Percentiles rank a stretch among this genome's conserved stretches.
phyloP scores from a whole-genome alignment of 768 basidiomycete species.

The Mycena metata region DNA sequence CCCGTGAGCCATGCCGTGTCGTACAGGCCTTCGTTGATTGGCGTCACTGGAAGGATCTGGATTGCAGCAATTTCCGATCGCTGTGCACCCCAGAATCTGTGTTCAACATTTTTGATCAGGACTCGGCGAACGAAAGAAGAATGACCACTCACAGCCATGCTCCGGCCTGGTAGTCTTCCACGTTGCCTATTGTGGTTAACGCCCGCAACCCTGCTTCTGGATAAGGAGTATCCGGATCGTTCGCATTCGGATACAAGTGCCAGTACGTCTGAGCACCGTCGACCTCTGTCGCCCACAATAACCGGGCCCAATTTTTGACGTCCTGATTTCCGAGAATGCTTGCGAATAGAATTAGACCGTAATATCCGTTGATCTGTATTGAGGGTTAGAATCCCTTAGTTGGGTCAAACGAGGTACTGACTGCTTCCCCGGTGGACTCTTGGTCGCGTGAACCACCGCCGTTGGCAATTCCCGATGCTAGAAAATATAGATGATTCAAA shows the following conservation, averaged over 20 bases:
- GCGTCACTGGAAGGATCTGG: constrained; percentile 53
- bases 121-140: neutral
- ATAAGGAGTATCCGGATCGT: constrained; percentile 51
- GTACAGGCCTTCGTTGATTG: constrained; percentile 51
- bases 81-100: constrained; percentile 51
- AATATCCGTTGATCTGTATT: constrained; percentile 48
- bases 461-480: constrained; percentile 52
- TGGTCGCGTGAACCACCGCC: constrained; percentile 51
- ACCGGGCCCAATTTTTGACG: constrained; percentile 49
- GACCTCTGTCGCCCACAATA: constrained; percentile 51
- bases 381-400: neutral
- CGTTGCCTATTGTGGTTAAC: constrained; percentile 53
- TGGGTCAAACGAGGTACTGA: neutral
- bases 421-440: constrained; percentile 51
- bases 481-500: neutral
- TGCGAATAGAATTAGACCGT: constrained; percentile 52
- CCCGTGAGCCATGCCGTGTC: constrained; percentile 48
- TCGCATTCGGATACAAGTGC: constrained; percentile 51
- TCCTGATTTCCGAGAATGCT: constrained; percentile 48
- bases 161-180: constrained; percentile 51
- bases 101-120: neutral
- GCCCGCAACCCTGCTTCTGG: constrained; percentile 47
- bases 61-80: constrained; percentile 51
- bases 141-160: constrained; percentile 49
- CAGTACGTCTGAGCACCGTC: constrained; percentile 52